These are phyloP conservation scores for Pilasporangium apinafurcum DNA, from an alignment of 352 stramenopile genomes.

Conservation along the genomic window DNA sequence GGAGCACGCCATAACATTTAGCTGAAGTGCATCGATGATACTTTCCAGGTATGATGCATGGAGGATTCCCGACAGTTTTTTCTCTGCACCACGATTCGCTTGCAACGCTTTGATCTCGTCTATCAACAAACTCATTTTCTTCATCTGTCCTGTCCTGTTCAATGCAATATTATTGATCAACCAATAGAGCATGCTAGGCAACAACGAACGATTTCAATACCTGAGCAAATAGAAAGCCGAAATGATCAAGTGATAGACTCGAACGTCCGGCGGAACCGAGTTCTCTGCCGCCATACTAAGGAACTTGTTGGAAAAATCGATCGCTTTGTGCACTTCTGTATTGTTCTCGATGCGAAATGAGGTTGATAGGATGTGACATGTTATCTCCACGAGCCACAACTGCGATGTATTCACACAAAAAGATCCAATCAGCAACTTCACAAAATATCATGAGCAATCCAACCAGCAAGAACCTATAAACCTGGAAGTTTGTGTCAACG, in stretches of 20 bases:
- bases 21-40: conserved; percentile 44
- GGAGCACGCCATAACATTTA: conserved; percentile 25
- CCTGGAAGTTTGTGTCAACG: conserved; percentile 46
- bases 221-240: conserved; percentile 45
- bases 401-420: conserved; percentile 4
- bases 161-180: not conserved
- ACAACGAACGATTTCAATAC: conserved; percentile 12
- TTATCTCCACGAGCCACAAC: conserved; percentile 64
- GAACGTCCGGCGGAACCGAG: conserved; percentile 22
- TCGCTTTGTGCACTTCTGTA: conserved; percentile 20
- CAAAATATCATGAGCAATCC: not conserved
- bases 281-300: conserved; percentile 21
- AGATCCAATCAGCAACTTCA: not conserved
- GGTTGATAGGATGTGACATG: conserved; percentile 44
- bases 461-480: conserved; percentile 5
- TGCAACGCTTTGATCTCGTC: conserved; percentile 25
- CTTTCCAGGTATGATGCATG: conserved; percentile 42
- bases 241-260: conserved; percentile 52
- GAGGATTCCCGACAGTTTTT: conserved; percentile 3
- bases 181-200: not conserved
- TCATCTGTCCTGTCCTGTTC: conserved; percentile 30
- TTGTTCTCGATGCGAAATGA: conserved; percentile 19
- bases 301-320: conserved; percentile 40
- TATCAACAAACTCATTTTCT: conserved; percentile 32
- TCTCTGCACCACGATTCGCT: not conserved